Evolutionary conservation across 345 rosid genomes (phyloP).

Genomic region (Turnera subulata): DNA sequence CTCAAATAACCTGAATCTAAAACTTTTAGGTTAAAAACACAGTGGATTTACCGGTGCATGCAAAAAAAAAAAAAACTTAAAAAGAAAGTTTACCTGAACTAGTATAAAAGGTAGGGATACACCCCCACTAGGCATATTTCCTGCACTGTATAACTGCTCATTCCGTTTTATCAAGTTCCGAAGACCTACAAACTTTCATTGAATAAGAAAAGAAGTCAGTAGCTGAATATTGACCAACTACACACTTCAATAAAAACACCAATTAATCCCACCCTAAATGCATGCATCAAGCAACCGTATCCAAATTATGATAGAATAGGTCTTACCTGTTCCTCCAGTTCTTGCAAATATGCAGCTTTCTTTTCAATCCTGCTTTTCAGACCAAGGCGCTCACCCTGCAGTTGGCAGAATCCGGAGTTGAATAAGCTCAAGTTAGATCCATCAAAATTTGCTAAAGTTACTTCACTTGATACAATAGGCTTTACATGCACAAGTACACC

Average conservation of each 20-base stretch:
- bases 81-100: constrained; percentile 71
- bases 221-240: constrained; percentile 2
- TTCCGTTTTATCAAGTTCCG: constrained; percentile 82
- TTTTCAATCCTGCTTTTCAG: constrained; percentile 78
- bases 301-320: constrained; percentile 9
- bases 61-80: constrained; percentile 1
- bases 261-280: constrained; percentile 5
- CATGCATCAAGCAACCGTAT: constrained; percentile 7
- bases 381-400: constrained; percentile 65
- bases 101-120: constrained; percentile 96
- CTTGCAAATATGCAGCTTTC: constrained; percentile 82
- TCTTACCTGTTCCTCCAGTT: constrained; percentile 93
- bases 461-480: constrained; percentile 8
- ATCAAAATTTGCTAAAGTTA: constrained; percentile 7
- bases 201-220: constrained; percentile 21
- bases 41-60: too few species aligned
- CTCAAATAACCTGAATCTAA: not conserved
- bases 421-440: constrained; percentile 19
- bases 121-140: constrained; percentile 76
- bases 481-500: constrained; percentile 12
- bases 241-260: constrained; percentile 6
- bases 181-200: constrained; percentile 72
- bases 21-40: not conserved
- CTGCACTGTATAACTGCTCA: constrained; percentile 73
- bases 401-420: constrained; percentile 11